These are phyloP conservation scores for Tremellales sp. DNA, from an alignment of 1,284 basidiomycete species.

Conservation along the genomic window DNA sequence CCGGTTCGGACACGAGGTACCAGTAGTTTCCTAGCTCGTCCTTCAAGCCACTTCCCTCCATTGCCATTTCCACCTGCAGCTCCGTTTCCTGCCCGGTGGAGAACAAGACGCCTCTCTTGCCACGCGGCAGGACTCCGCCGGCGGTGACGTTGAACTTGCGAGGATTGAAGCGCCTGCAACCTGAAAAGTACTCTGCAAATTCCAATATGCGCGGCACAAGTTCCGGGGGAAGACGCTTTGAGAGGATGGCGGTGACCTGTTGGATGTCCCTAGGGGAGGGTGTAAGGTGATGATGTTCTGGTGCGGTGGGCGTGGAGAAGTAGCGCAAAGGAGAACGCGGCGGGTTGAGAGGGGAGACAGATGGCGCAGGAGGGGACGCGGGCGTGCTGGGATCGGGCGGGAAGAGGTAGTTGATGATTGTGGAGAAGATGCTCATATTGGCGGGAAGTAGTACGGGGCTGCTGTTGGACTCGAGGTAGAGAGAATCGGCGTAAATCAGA, in stretches of 20 bases:
- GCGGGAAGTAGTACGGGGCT: no score
- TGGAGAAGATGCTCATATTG: no score
- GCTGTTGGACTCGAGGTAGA: no score
- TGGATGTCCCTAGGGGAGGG: slow-evolving; percentile 11
- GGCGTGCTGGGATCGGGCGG: no score
- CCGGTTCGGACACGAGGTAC: slow-evolving; percentile 27
- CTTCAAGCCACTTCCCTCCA: slow-evolving; percentile 17
- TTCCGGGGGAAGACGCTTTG: slow-evolving; percentile 24
- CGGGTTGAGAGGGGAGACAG: background rate
- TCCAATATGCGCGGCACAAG: slow-evolving; percentile 30
- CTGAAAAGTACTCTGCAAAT: slow-evolving; percentile 23
- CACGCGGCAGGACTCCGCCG: slow-evolving; percentile 10
- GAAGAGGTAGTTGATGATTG: no score
- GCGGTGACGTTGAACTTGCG: slow-evolving; percentile 24
- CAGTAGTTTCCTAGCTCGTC: slow-evolving; percentile 28
- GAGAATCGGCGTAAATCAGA: no score
- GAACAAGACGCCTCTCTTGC: slow-evolving; percentile 11
- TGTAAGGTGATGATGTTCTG: slow-evolving; percentile 17
- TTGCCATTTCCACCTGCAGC: slow-evolving; percentile 6
- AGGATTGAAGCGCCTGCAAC: slow-evolving; percentile 17
- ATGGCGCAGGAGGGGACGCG: background rate
- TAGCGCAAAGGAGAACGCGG: slow-evolving; percentile 14
- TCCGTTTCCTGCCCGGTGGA: slow-evolving; percentile 29
- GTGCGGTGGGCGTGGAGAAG: slow-evolving; percentile 16
- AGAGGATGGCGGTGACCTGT: slow-evolving; percentile 13